A percentile compares a stretch with the other conserved stretches of the same genome.
Evolutionary conservation across 805 yeast species (phyloP).

Genomic region (Sugiyamaella qingdaonensis): DNA sequence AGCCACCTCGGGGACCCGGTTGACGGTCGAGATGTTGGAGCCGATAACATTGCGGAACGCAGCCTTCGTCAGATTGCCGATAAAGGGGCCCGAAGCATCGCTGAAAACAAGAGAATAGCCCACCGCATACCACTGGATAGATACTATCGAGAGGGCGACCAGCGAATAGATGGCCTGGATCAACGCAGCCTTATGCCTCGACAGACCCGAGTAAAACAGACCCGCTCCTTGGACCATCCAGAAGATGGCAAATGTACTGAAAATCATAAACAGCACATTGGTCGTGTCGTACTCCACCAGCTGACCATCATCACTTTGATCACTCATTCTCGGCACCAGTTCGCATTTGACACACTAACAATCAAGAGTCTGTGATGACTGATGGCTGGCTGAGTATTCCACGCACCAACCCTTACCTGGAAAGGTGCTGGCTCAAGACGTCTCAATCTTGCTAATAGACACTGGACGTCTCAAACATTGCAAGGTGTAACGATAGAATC

Average conservation of each 20-base stretch:
- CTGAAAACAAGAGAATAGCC: slow-evolving; percentile 61
- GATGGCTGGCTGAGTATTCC: too few species aligned
- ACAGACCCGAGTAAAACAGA: slow-evolving; percentile 60
- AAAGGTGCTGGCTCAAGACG: too few species aligned
- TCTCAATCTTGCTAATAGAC: too few species aligned
- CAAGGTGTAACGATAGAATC: too few species aligned
- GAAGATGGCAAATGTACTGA: slow-evolving; percentile 21
- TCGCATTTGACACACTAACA: too few species aligned
- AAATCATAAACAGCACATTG: slow-evolving; percentile 19
- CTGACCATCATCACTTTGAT: not conserved
- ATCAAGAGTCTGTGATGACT: too few species aligned
- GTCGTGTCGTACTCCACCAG: slow-evolving; percentile 8
- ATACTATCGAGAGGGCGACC: slow-evolving; percentile 54
- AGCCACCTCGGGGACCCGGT: slow-evolving; percentile 39
- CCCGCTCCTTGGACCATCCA: slow-evolving; percentile 40
- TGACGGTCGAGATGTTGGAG: slow-evolving; percentile 34
- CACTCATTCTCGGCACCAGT: not conserved
- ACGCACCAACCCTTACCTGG: too few species aligned
- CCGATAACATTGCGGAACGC: slow-evolving; percentile 52
- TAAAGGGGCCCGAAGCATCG: slow-evolving; percentile 37
- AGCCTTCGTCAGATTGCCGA: slow-evolving; percentile 54
- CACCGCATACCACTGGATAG: slow-evolving; percentile 60
- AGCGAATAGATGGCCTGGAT: slow-evolving; percentile 61
- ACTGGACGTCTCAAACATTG: too few species aligned
- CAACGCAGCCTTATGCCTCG: slow-evolving; percentile 63